Evolutionary conservation across 1,284 basidiomycete species (phyloP).

Genomic region (Chiua sp.): DNA sequence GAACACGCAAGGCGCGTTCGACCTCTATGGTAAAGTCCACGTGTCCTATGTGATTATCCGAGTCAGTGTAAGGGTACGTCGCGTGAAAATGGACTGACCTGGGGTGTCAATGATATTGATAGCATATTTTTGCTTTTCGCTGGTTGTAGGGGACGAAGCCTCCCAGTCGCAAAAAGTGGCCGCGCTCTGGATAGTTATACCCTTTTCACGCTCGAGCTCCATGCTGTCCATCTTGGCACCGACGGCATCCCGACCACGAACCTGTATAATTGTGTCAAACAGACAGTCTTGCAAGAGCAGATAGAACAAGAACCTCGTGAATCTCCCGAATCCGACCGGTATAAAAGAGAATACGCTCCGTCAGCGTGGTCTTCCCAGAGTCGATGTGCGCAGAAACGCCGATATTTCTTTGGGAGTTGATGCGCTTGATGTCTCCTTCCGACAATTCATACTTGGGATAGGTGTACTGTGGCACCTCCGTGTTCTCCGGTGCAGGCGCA

Average conservation of each 20-base stretch:
- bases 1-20: constrained; percentile 93
- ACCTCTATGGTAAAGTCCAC: constrained; percentile 99
- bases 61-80: background rate
- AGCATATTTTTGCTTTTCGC: constrained; percentile 82
- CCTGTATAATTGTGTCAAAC: constrained; percentile 45
- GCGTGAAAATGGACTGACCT: constrained; percentile 49
- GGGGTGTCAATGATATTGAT: constrained; percentile 99
- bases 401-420: constrained; percentile 79
- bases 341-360: constrained; percentile 97
- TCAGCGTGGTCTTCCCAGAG: constrained; percentile 98
- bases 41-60: constrained; percentile 64
- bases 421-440: constrained; percentile 58
- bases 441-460: constrained; percentile 54
- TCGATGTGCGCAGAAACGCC: constrained; percentile 94
- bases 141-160: constrained; percentile 67
- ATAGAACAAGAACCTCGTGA: constrained; percentile 79
- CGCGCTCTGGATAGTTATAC: constrained; percentile 98
- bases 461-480: constrained; percentile 18
- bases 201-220: constrained; percentile 99
- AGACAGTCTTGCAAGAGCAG: background rate
- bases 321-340: constrained; percentile 96
- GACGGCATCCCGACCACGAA: constrained; percentile 92
- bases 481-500: constrained; percentile 7
- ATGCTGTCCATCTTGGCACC: constrained; percentile 99
- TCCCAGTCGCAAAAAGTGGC: constrained; percentile 99